Evolutionary conservation across 176 grass and related monocot species (phyloP).

Genomic region (Chrysopogon serrulatus): DNA sequence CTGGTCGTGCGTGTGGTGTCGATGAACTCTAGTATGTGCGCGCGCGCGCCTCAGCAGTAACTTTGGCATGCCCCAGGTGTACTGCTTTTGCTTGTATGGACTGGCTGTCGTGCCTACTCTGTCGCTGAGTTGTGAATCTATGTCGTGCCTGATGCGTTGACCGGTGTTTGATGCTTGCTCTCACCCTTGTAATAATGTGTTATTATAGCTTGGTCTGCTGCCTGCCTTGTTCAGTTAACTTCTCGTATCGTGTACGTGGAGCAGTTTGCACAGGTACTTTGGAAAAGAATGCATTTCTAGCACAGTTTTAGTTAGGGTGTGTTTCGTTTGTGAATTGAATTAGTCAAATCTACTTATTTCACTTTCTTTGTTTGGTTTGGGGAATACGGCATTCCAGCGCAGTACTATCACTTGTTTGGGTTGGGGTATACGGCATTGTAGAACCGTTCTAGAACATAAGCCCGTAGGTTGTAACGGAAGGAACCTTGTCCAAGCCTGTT

Average conservation of each 20-base stretch:
- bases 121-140: not conserved
- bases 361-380: no score
- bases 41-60: constrained; percentile 2
- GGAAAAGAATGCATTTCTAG: no score
- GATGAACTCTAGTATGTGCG: not conserved
- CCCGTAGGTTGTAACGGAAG: no score
- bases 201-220: not conserved
- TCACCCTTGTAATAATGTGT: not conserved
- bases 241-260: not conserved
- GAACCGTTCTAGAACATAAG: no score
- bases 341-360: no score
- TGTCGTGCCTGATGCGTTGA: not conserved
- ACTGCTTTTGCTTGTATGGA: not conserved
- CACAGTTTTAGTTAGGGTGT: no score
- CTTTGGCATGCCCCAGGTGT: not conserved
- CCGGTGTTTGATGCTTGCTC: not conserved
- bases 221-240: not conserved
- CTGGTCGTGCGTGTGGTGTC: not conserved
- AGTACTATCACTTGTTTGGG: no score
- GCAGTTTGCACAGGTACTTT: no score
- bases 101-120: not conserved
- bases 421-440: no score
- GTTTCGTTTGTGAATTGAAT: no score
- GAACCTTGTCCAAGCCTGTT: no score
- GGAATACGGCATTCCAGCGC: no score